These are phyloP conservation scores for Saccharomycopsis fermentans DNA, from an alignment of 805 yeast genomes.

Conservation along the genomic window DNA sequence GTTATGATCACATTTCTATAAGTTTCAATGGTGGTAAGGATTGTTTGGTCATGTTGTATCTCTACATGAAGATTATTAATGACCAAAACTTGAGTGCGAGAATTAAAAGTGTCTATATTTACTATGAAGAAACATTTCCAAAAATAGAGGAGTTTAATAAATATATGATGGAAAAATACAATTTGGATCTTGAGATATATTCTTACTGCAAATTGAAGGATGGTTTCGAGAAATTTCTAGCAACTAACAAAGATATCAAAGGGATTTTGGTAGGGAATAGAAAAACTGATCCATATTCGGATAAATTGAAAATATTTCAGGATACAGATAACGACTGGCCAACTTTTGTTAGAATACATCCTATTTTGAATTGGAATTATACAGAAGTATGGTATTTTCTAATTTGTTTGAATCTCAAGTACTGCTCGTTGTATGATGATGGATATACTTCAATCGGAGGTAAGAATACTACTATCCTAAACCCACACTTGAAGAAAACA, in stretches of 20 bases:
- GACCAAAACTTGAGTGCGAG: slow-evolving; percentile 20
- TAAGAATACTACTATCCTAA: slow-evolving; percentile 53
- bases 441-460: slow-evolving; percentile 94
- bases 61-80: slow-evolving; percentile 50
- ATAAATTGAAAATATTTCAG: slow-evolving; percentile 47
- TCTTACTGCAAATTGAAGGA: slow-evolving; percentile 39
- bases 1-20: slow-evolving; percentile 49
- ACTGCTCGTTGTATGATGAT: slow-evolving; percentile 65
- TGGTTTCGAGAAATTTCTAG: slow-evolving; percentile 61
- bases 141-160: slow-evolving; percentile 61
- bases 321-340: slow-evolving; percentile 92
- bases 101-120: slow-evolving; percentile 61
- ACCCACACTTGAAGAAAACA: slow-evolving; percentile 42
- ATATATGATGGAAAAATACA: slow-evolving; percentile 42
- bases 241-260: slow-evolving; percentile 40
- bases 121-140: slow-evolving; percentile 61
- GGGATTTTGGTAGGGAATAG: slow-evolving; percentile 85
- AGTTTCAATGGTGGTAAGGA: slow-evolving; percentile 97
- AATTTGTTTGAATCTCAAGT: slow-evolving; percentile 43
- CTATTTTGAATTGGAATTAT: slow-evolving; percentile 81
- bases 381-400: slow-evolving; percentile 81
- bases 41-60: slow-evolving; percentile 76
- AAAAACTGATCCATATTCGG: slow-evolving; percentile 78
- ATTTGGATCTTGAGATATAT: slow-evolving; percentile 36
- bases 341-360: slow-evolving; percentile 69